Base-by-base conservation (phyloP, 192 early-diverging fungal genomes). In the Backusella luteola region DNA sequence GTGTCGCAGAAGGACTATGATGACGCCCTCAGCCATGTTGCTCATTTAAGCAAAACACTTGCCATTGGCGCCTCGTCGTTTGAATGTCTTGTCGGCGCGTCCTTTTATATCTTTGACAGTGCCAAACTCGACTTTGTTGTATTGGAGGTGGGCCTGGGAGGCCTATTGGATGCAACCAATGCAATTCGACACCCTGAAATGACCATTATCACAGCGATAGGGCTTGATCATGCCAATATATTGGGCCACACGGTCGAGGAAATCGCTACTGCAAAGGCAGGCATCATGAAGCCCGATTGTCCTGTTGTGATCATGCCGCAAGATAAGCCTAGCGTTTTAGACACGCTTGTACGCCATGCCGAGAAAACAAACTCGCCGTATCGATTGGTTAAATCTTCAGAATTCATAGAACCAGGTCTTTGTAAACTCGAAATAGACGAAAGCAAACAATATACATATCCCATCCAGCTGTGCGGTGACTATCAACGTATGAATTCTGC, bases 111-210 rank as follows among this genome's bases (percentile, higher is more conserved):
- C 84, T 91, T 92, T 78, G 79, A 81, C 7, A 76, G 87, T 70
- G 66, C 81, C 53, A 63, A 79, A 17, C 88, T 95, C 5, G 93
- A 96, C 53, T 77, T 93, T 21, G 92, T 91, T 2, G 89, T 96
- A 4, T 79, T 96, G 15, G 95, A 96, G 77, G 94, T 94, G n/a
- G 94, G 95, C 0, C 67, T 95, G 77, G 94, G 94, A 34, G 95
- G 94, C 15, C 42, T 80, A 44, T 76, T 91, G 36, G 95, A 96
- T 69, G 95, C 95, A 0, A 96, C 95, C 1, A 96, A 95, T 77
- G 91, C 96, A 1, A 89, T 93, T 79, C 71, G 78, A 4, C 41
- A 80, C 1, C 83, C 88, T 0, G 69, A 81, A 17, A 82, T 81
- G 36, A 73, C 82, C 8, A 84, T 93, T 8, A 86, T 96, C 21